Conservation (phyloP, 2,329 filamentous ascomycete species). For the Aspergillus sp. region DNA sequence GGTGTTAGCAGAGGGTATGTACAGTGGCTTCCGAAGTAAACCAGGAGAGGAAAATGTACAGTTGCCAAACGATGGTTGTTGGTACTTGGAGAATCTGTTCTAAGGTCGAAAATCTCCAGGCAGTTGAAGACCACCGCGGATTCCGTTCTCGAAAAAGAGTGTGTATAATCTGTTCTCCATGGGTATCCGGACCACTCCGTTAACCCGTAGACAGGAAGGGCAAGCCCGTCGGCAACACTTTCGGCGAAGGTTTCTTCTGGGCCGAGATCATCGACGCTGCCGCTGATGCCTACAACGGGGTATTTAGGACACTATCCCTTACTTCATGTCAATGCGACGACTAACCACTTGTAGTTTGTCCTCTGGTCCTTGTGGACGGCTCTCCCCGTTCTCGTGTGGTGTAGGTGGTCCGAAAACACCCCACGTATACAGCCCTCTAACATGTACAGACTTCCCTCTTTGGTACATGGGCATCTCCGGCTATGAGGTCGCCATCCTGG, state of each 20-base stretch:
- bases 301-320: conserved; percentile 44
- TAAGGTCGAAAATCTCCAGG: conserved; percentile 41
- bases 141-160: conserved; percentile 69
- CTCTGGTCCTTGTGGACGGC: conserved; percentile 96
- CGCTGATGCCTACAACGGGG: conserved; percentile 89
- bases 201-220: conserved; percentile 62
- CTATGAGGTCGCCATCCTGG: conserved; percentile 87
- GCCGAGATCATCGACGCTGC: conserved; percentile 72
- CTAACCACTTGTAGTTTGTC: conserved; percentile 61
- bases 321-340: conserved; percentile 20
- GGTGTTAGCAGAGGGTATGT: conserved; percentile 98
- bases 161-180: conserved; percentile 45
- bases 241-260: conserved; percentile 71
- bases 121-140: conserved; percentile 50
- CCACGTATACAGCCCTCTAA: conserved; percentile 16
- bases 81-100: conserved; percentile 35
- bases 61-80: conserved; percentile 41
- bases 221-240: conserved; percentile 68
- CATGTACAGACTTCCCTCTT: conserved; percentile 74
- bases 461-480: conserved; percentile 99
- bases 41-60: conserved; percentile 49
- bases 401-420: conserved; percentile 53
- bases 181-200: conserved; percentile 12
- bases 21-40: conserved; percentile 87
- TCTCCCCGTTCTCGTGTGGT: conserved; percentile 88